Conservation (phyloP, 257 asterid genomes). For the Jacaranda copaia region DNA sequence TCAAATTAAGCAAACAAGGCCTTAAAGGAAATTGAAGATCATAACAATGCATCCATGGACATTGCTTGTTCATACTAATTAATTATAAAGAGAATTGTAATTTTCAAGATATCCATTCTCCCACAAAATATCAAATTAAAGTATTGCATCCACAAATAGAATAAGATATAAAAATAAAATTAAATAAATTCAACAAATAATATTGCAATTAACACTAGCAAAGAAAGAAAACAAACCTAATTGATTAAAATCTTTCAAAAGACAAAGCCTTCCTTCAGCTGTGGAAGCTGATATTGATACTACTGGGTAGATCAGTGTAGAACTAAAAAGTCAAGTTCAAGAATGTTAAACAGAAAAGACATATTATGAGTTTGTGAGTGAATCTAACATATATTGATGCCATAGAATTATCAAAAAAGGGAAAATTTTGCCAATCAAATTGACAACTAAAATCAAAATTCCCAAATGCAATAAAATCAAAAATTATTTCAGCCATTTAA, state of each 20-base stretch:
- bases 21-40: background rate
- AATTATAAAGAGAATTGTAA: background rate
- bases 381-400: constrained; percentile 43
- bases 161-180: background rate
- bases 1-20: too few relatives aligned
- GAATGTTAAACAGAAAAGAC: constrained; percentile 32
- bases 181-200: too few relatives aligned
- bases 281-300: constrained; percentile 12
- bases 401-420: background rate
- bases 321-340: background rate
- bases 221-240: constrained; percentile 3
- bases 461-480: background rate
- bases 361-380: constrained; percentile 62
- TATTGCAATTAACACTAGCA: background rate
- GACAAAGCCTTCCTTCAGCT: constrained; percentile 15
- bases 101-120: background rate
- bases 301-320: background rate
- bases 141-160: background rate
- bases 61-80: background rate
- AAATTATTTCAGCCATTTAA: too few relatives aligned
- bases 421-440: background rate
- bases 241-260: background rate
- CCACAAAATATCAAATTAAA: background rate
- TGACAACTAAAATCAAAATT: constrained; percentile 2
- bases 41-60: background rate